Evolutionary conservation across 495 filamentous ascomycete genomes (phyloP).

Genomic region (Tuber brumale): DNA sequence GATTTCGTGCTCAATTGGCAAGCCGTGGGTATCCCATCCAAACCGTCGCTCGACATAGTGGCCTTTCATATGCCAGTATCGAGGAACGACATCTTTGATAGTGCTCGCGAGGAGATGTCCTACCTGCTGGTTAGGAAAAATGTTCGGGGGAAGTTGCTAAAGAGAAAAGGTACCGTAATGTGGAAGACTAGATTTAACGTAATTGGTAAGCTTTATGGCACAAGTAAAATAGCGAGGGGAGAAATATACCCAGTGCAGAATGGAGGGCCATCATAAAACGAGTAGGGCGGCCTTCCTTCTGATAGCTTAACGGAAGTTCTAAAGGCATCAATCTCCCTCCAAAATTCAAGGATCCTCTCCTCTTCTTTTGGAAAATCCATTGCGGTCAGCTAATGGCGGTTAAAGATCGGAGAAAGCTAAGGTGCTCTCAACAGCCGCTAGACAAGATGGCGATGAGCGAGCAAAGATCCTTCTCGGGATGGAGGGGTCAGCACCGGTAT

Average conservation of each 20-base stretch:
- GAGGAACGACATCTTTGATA: slow-evolving; percentile 93
- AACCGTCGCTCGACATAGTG: slow-evolving; percentile 69
- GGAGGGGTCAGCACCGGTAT: slow-evolving; percentile 24
- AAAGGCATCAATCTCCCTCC: slow-evolving; percentile 89
- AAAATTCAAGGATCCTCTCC: slow-evolving; percentile 68
- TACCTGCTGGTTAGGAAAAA: slow-evolving; percentile 5
- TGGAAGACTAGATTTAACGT: slow-evolving; percentile 58
- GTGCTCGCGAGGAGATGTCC: slow-evolving; percentile 83
- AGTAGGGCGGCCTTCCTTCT: slow-evolving; percentile 66
- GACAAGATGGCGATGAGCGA: neutral
- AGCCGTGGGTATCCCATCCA: slow-evolving; percentile 85
- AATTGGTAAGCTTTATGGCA: neutral
- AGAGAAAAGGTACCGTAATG: slow-evolving; percentile 59
- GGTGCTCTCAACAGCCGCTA: neutral
- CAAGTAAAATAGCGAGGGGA: slow-evolving; percentile 2
- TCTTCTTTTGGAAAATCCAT: slow-evolving; percentile 91
- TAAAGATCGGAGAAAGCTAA: slow-evolving; percentile 7
- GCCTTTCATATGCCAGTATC: slow-evolving; percentile 98
- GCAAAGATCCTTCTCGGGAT: slow-evolving; percentile 9
- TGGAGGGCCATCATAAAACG: slow-evolving; percentile 69
- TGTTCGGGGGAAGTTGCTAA: slow-evolving; percentile 11
- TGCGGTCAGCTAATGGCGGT: slow-evolving; percentile 33
- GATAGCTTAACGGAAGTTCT: slow-evolving; percentile 54
- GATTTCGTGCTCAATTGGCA: slow-evolving; percentile 96
- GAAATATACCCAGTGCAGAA: slow-evolving; percentile 50